phyloP scores from a whole-genome alignment of 1,139 yeast genomes.

The Blastobotrys illinoisensis region DNA sequence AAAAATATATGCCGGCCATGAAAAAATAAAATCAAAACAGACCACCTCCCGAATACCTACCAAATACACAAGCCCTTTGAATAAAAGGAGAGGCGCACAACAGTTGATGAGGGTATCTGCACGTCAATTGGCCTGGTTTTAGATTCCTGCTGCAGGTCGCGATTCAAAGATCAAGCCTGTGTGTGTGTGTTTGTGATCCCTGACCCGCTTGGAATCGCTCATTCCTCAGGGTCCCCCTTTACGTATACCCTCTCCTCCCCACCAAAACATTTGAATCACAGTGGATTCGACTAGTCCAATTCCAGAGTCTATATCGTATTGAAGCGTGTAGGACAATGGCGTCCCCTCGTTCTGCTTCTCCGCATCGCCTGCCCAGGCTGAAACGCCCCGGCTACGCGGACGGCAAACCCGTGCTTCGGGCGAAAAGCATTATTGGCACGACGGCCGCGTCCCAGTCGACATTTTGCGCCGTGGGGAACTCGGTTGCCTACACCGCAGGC shows the following conservation, averaged over 20 bases:
- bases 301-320: neutral
- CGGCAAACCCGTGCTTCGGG: conserved; percentile 2
- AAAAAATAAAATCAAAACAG: neutral
- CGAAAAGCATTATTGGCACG: conserved; percentile 37
- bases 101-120: neutral
- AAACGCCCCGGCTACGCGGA: neutral
- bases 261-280: neutral
- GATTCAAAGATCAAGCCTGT: neutral
- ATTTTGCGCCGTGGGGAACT: conserved; percentile 39
- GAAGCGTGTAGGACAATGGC: neutral
- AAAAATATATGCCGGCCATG: neutral
- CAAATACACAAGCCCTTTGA: no score
- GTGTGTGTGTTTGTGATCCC: neutral
- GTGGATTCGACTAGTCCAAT: neutral
- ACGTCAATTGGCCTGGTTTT: neutral
- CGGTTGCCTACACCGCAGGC: conserved; percentile 58
- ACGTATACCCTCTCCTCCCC: neutral
- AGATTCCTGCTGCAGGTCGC: neutral
- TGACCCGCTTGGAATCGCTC: neutral
- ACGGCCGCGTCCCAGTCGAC: conserved; percentile 37
- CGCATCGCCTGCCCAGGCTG: conserved; percentile 1
- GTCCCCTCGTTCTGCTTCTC: neutral
- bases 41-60: no score
- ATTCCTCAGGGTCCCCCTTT: neutral
- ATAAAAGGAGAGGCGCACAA: neutral